Evolutionary conservation across 371 early-diverging fungal genomes (phyloP).

Genomic region (Encephalitozoon intestinalis): DNA sequence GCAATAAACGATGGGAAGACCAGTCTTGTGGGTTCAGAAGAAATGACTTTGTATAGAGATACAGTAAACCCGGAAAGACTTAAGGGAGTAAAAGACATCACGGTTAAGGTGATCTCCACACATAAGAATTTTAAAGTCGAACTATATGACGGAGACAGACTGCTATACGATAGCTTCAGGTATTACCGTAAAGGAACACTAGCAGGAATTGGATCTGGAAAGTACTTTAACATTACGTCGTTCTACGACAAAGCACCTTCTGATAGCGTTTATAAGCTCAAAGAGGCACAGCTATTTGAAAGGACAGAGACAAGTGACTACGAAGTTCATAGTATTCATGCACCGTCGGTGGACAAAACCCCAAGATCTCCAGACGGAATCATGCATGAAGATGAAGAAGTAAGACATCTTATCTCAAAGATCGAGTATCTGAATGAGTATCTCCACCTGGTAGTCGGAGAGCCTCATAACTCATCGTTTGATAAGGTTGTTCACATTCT

Average conservation of each 20-base stretch:
- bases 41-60: constrained; percentile 52
- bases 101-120: constrained; percentile 60
- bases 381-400: constrained; percentile 47
- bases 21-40: constrained; percentile 21
- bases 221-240: constrained; percentile 58
- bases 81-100: constrained; percentile 51
- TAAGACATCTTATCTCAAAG: constrained; percentile 55
- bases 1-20: constrained; percentile 55
- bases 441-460: constrained; percentile 51
- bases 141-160: constrained; percentile 53
- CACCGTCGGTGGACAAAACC: constrained; percentile 12
- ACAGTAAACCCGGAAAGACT: constrained; percentile 55
- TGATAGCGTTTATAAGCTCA: constrained; percentile 50
- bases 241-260: constrained; percentile 45
- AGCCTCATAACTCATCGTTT: constrained; percentile 40
- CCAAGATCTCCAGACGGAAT: constrained; percentile 43
- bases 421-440: constrained; percentile 53
- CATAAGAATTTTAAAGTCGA: constrained; percentile 61
- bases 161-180: constrained; percentile 59
- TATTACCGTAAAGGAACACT: constrained; percentile 14
- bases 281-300: constrained; percentile 34
- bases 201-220: constrained; percentile 38
- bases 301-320: constrained; percentile 55
- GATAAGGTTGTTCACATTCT: constrained; percentile 33
- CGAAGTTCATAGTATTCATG: constrained; percentile 28